These are phyloP conservation scores for Glomus cerebriforme DNA, from an alignment of 192 early-diverging fungal genomes.

Conservation along the genomic window DNA sequence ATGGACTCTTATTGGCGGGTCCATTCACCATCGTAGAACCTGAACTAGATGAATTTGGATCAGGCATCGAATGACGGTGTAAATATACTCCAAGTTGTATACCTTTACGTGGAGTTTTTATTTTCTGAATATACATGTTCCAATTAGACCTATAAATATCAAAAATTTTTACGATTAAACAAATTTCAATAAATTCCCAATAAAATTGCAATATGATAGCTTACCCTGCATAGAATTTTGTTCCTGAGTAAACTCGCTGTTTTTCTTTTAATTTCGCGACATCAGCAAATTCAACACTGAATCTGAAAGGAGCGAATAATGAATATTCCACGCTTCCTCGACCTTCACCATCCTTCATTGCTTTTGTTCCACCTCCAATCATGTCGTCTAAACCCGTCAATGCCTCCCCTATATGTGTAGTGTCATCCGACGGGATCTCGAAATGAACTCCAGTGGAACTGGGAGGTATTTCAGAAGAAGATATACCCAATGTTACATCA, in stretches of 20 bases:
- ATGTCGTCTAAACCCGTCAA: slow-evolving; percentile 29
- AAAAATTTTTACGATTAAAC: neutral
- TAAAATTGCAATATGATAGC: too few relatives aligned
- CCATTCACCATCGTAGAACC: slow-evolving; percentile 3
- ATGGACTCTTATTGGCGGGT: slow-evolving; percentile 11
- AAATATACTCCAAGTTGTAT: slow-evolving; percentile 54
- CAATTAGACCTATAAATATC: slow-evolving; percentile 49
- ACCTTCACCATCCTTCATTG: slow-evolving; percentile 35
- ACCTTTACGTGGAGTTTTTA: slow-evolving; percentile 44
- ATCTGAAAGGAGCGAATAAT: slow-evolving; percentile 52
- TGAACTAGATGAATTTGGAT: slow-evolving; percentile 2
- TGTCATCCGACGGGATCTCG: slow-evolving; percentile 31
- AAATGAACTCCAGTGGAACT: slow-evolving; percentile 23
- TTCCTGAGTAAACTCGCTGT: slow-evolving; percentile 44
- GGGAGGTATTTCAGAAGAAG: slow-evolving; percentile 23
- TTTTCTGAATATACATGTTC: slow-evolving; percentile 61
- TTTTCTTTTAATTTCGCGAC: slow-evolving; percentile 43
- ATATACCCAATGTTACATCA: slow-evolving; percentile 35
- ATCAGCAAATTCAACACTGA: slow-evolving; percentile 51
- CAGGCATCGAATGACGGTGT: slow-evolving; percentile 47
- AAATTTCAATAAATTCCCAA: neutral
- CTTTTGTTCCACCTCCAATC: slow-evolving; percentile 31
- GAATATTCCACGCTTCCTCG: slow-evolving; percentile 39
- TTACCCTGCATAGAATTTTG: slow-evolving; percentile 59
- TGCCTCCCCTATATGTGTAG: slow-evolving; percentile 29